Base-by-base conservation (phyloP, 2,329 filamentous ascomycete species). In the Beauveria scarabaeidicola region DNA sequence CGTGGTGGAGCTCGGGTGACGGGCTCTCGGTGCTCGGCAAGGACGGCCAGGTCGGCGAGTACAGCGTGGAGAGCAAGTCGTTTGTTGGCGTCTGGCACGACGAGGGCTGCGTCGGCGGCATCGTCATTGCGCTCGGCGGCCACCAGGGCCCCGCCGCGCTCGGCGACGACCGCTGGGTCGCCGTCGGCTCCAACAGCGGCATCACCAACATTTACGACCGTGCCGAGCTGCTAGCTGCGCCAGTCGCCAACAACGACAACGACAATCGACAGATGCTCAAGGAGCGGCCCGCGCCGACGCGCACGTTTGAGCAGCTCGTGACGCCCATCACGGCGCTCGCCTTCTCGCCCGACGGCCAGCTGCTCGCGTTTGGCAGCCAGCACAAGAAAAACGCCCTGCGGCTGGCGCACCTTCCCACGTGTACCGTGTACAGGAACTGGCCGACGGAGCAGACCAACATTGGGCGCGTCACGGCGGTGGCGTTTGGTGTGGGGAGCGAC, bases 401-500 rank as follows among this genome's bases (percentile, higher is more conserved):
- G 68, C 76, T 99, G 64, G 91, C 93, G 36, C 94, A 99, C 73
- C 76, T 99, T 65, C 92, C 93, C 0, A 92, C 84, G 66, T 96
- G 91, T 72, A 96, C 91, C 1, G 90, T 97, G 21, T 99, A 94
- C 79, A 86, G 87, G 68, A 99, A 99, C 74, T 99, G 94, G 94
- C 94, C 94, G 25, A 99, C 93, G 58, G 84, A 86, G 64, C 87
- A 89, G 71, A 99, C 94, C 60, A 91, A 92, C 1, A 74, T 99
- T 62, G 94, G 94, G 0, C 81, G 91, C 61, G 86, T 97, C 64
- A 89, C 90, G 2, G 80, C 85, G 1, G 83, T 91, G 61, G 86
- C 89, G 3, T 88, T 90, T 70, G 81, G 82, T 21, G 78, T 76
- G 6, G 78, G 80, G 63, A 88, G 85, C 62, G 81, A 88, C 66